These are phyloP conservation scores for Litchi chinensis DNA, from an alignment of 345 rosid species.

Conservation along the genomic window DNA sequence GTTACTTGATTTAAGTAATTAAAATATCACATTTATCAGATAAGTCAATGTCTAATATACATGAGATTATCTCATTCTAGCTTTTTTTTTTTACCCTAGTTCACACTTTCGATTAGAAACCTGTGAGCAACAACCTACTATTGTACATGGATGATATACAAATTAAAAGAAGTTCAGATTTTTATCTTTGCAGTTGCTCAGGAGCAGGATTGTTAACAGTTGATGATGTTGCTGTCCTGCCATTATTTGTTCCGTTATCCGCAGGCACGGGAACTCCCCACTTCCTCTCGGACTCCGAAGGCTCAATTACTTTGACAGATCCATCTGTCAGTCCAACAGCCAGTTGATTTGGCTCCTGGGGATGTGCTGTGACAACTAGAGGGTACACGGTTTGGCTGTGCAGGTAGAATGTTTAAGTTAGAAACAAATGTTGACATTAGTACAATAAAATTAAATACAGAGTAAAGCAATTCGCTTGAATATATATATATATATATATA, in stretches of 20 bases:
- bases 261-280: constrained; percentile 51
- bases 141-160: constrained; percentile 32
- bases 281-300: constrained; percentile 54
- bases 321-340: constrained; percentile 75
- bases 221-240: constrained; percentile 48
- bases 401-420: constrained; percentile 15
- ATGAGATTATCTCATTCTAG: constrained; percentile 2
- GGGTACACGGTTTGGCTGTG: constrained; percentile 47
- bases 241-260: constrained; percentile 49
- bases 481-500: too few species aligned
- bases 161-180: constrained; percentile 8
- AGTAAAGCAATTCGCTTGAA: background rate
- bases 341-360: constrained; percentile 69
- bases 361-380: constrained; percentile 63
- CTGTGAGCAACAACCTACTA: constrained; percentile 8
- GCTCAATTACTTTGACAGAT: constrained; percentile 61
- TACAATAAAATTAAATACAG: background rate
- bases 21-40: constrained; percentile 20
- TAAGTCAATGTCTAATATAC: constrained; percentile 21
- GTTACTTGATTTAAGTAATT: constrained; percentile 15
- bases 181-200: constrained; percentile 52
- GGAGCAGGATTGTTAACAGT: constrained; percentile 39
- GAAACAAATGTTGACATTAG: background rate
- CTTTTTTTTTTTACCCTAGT: constrained; percentile 3
- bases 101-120: constrained; percentile 16